phyloP scores from a whole-genome alignment of 345 rosid species.

The Lumnitzera littorea region DNA sequence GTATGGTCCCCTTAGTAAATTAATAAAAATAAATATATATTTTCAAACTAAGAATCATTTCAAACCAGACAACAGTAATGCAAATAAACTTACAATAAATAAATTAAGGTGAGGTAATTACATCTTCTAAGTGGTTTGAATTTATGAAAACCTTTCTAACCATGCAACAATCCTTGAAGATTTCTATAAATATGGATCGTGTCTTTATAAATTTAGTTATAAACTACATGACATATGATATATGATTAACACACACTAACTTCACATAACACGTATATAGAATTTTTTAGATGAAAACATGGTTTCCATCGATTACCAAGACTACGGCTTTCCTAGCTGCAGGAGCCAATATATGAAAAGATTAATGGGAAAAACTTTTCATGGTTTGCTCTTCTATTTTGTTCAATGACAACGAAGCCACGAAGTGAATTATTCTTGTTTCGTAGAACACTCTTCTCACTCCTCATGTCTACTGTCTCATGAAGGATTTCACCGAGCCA shows the following conservation, averaged over 20 bases:
- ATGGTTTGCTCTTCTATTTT: constrained; percentile 47
- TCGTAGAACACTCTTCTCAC: constrained; percentile 65
- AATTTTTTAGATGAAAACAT: too few relatives aligned
- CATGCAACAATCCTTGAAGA: too few relatives aligned
- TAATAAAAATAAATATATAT: neutral
- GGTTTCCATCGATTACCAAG: constrained; percentile 22
- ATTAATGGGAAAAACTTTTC: constrained; percentile 60
- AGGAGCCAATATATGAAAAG: constrained; percentile 71
- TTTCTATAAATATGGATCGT: too few relatives aligned
- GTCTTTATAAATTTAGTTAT: neutral
- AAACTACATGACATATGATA: neutral
- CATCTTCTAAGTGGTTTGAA: too few relatives aligned
- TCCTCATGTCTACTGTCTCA: constrained; percentile 45
- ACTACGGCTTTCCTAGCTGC: constrained; percentile 76
- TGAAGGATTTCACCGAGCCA: constrained; percentile 66
- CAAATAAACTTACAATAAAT: neutral
- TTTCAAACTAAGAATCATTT: neutral
- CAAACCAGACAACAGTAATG: neutral
- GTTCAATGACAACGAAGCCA: constrained; percentile 69
- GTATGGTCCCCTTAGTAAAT: constrained; percentile 61
- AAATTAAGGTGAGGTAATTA: neutral
- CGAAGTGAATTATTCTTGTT: constrained; percentile 67
- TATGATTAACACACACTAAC: too few relatives aligned
- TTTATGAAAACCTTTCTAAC: too few relatives aligned
- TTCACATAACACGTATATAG: too few relatives aligned